These are phyloP conservation scores for Trichophyton rubrum DNA, from an alignment of 2,329 filamentous ascomycete species.

Conservation along the genomic window DNA sequence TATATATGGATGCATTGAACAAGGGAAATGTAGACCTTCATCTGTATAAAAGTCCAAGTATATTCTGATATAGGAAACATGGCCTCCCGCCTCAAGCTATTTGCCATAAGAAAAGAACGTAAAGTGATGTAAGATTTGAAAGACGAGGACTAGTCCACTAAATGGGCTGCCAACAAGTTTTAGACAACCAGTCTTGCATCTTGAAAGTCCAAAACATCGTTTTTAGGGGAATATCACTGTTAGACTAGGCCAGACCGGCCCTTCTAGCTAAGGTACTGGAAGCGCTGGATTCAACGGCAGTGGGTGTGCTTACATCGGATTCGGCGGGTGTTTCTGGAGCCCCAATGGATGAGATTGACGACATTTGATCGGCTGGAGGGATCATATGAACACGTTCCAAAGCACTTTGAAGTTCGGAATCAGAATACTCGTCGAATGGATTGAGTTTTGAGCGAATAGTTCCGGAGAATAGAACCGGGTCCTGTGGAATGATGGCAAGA, in stretches of 20 bases:
- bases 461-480: constrained; percentile 70
- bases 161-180: no score
- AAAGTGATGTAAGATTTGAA: no score
- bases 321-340: background rate
- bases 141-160: no score
- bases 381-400: constrained; percentile 59
- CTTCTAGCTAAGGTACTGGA: constrained; percentile 5
- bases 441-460: constrained; percentile 67
- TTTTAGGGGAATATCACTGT: background rate
- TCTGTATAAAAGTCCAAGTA: no score
- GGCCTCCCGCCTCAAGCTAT: no score
- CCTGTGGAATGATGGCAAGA: constrained; percentile 70
- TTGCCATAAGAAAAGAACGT: no score
- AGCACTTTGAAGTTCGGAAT: constrained; percentile 56
- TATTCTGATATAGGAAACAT: no score
- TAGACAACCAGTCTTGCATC: no score
- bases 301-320: constrained; percentile 13
- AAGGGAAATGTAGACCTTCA: no score
- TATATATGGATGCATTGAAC: no score
- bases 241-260: constrained; percentile 2
- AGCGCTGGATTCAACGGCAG: constrained; percentile 12
- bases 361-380: constrained; percentile 26
- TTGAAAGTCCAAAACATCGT: no score
- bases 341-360: background rate
- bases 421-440: constrained; percentile 57